These are phyloP conservation scores for Gentiana dahurica DNA, from an alignment of 257 asterid genomes.

Conservation along the genomic window DNA sequence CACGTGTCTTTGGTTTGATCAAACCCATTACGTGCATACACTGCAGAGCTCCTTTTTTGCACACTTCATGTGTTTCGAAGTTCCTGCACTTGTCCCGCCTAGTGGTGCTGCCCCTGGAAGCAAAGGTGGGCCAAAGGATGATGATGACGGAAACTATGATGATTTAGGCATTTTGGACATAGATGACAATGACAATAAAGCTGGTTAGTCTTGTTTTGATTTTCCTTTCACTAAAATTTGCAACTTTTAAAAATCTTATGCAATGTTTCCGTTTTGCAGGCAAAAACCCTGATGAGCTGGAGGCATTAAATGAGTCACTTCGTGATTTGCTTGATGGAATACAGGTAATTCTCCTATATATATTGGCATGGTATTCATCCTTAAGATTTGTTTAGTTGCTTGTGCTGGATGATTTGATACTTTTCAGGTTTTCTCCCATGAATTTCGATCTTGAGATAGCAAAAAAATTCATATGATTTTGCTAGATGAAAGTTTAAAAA, in stretches of 20 bases:
- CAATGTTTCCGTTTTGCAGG: slow-evolving; percentile 29
- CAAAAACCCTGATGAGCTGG: slow-evolving; percentile 45
- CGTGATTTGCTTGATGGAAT: slow-evolving; percentile 93
- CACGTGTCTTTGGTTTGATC: neutral
- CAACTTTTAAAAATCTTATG: neutral
- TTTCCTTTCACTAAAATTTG: neutral
- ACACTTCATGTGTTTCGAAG: slow-evolving; percentile 96
- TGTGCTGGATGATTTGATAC: no score
- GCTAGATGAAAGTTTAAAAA: no score
- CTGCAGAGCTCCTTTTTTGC: slow-evolving; percentile 90
- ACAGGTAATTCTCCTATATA: slow-evolving; percentile 41
- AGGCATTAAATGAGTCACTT: slow-evolving; percentile 74
- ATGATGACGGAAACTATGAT: slow-evolving; percentile 40
- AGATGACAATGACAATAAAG: slow-evolving; percentile 34
- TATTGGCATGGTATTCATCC: neutral
- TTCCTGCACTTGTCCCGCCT: slow-evolving; percentile 65
- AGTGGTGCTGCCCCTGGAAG: slow-evolving; percentile 49
- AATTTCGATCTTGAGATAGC: no score
- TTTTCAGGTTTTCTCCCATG: no score
- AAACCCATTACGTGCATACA: slow-evolving; percentile 13
- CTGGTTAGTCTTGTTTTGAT: slow-evolving; percentile 27
- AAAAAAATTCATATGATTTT: no score
- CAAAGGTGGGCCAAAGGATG: slow-evolving; percentile 34
- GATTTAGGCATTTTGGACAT: slow-evolving; percentile 63
- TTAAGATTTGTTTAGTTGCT: no score